A percentile compares a stretch with the other conserved stretches of the same genome.
phyloP scores from a whole-genome alignment of 2,329 filamentous ascomycete species.

The Graphiopsis chlorocephala region DNA sequence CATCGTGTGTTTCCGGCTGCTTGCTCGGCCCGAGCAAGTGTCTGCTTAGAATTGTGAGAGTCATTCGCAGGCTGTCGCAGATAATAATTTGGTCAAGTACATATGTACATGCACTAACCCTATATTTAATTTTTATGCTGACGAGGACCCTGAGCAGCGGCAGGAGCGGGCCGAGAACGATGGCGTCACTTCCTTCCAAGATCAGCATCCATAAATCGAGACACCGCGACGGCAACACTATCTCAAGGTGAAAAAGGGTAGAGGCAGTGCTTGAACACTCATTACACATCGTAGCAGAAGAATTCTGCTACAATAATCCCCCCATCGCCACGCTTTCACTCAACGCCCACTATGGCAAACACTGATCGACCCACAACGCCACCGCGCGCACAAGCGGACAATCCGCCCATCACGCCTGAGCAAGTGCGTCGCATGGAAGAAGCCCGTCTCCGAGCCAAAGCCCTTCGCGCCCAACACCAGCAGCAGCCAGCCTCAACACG shows the following conservation, averaged over 20 bases:
- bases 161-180: too few species aligned
- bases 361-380: slow-evolving; percentile 48
- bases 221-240: not conserved
- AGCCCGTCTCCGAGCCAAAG: slow-evolving; percentile 84
- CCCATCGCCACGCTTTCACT: not conserved
- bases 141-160: not conserved
- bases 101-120: not conserved
- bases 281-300: not conserved
- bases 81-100: not conserved
- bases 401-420: slow-evolving; percentile 55
- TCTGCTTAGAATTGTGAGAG: not conserved
- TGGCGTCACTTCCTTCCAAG: not conserved
- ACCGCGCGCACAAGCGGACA: slow-evolving; percentile 41
- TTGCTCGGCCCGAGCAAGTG: not conserved
- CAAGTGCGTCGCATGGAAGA: slow-evolving; percentile 69
- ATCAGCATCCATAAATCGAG: not conserved
- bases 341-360: slow-evolving; percentile 28
- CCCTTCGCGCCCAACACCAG: slow-evolving; percentile 58
- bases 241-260: not conserved
- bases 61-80: not conserved
- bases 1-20: not conserved
- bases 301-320: not conserved
- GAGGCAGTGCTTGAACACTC: not conserved
- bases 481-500: slow-evolving; percentile 50
- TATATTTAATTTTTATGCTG: not conserved